Evolutionary conservation across 495 filamentous ascomycete species (phyloP), one percentile per base, ranked within the genome.

Genomic region (Neurospora sp.): DNA sequence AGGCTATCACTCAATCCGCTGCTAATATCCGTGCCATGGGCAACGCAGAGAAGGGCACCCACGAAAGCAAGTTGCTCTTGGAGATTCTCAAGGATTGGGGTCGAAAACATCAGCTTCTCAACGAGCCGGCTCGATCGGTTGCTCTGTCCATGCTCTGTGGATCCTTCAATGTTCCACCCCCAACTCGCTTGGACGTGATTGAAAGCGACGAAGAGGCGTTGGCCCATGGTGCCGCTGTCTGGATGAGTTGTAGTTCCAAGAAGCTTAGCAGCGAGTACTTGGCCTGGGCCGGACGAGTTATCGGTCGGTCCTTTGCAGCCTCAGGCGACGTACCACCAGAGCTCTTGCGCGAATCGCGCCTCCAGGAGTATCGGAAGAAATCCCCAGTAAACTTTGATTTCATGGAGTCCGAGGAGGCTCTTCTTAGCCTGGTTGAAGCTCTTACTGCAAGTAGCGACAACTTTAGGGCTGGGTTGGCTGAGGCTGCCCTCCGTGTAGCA

Each of bases 271-370:
- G 85, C 38, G 87, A 89, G 27, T 98, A 96, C 78, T 82, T 92
- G 14, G 81, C 92, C 4, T 99, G 96, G 96, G 92, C 91, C 45
- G 94, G 91, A 8, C 87, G 89, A 70, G 91, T 94, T 18, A 84
- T 99, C 31, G 96, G 96, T 22, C 88, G 93, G 75, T 90, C 93
- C 1, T 98, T 94, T 81, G 90, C 91, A 61, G 86, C 91, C 4
- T 92, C 89, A 69, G 93, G 93, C 20, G 82, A 88, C 72, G 86
- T 92, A 27, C 87, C 87, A 40, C 78, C 79, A 69, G 85, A 87
- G 45, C 82, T 92, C 72, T 79, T 89, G 1, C 84, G 84, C 14
- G 90, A 92, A 73, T 88, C 86, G 37, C 83, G 81, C 16, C 80
- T 91, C 9, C 79, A 84, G 31, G 78, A 85, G 68, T 85, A 88